Conservation (phyloP, 2,329 filamentous ascomycete species). For the Aspergillus pseudoglaucus region DNA sequence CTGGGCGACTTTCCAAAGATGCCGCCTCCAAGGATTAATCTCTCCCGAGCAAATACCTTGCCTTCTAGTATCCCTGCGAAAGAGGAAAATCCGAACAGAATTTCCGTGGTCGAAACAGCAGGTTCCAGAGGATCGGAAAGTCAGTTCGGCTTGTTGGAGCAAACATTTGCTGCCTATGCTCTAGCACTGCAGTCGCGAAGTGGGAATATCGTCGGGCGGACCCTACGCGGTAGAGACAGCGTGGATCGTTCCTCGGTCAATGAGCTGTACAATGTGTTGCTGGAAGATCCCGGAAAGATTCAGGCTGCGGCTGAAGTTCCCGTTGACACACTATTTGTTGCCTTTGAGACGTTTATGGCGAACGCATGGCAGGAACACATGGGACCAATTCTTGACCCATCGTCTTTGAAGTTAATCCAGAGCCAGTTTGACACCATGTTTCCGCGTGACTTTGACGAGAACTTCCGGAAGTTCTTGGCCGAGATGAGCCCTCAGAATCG, state of each 20-base stretch:
- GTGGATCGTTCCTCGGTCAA: slow-evolving; percentile 78
- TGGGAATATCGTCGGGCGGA: slow-evolving; percentile 75
- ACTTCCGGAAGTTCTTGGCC: slow-evolving; percentile 48
- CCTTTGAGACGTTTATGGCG: slow-evolving; percentile 87
- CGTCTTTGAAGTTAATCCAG: slow-evolving; percentile 69
- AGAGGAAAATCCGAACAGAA: slow-evolving; percentile 25
- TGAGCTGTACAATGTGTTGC: slow-evolving; percentile 79
- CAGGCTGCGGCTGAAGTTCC: slow-evolving; percentile 68
- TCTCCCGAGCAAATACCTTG: slow-evolving; percentile 38
- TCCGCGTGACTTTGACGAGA: slow-evolving; percentile 48
- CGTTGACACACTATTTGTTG: slow-evolving; percentile 79
- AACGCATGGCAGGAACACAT: slow-evolving; percentile 86
- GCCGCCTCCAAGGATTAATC: slow-evolving; percentile 28
- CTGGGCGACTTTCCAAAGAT: slow-evolving; percentile 42
- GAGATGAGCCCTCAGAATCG: slow-evolving; percentile 55
- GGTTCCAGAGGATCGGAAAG: slow-evolving; percentile 51
- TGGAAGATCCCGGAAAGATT: slow-evolving; percentile 74
- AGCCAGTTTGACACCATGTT: slow-evolving; percentile 37
- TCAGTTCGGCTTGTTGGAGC: slow-evolving; percentile 68
- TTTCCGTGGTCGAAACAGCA: slow-evolving; percentile 50
- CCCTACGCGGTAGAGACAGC: slow-evolving; percentile 60
- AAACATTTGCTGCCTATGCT: slow-evolving; percentile 77
- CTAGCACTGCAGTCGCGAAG: slow-evolving; percentile 77
- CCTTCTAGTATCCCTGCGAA: slow-evolving; percentile 44
- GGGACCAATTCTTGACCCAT: slow-evolving; percentile 70